Conservation (phyloP, 805 yeast genomes). For the Novakomyces olei region DNA sequence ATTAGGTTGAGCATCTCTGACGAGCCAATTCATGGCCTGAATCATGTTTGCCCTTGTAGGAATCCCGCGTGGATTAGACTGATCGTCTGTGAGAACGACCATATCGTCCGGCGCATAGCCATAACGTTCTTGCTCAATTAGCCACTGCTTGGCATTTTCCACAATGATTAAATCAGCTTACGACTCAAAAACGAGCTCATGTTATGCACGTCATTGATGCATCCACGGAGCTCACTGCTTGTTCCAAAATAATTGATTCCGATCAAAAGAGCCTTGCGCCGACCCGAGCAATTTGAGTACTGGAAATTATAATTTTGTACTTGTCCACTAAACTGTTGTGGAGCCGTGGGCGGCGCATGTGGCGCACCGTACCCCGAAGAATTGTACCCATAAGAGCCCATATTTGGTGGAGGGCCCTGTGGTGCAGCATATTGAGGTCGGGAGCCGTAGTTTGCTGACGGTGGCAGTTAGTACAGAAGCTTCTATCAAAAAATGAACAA, state of each 20-base stretch:
- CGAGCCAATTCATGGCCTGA: constrained; percentile 67
- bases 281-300: constrained; percentile 50
- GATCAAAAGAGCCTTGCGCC: constrained; percentile 48
- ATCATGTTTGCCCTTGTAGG: constrained; percentile 54
- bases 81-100: constrained; percentile 22
- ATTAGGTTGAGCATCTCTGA: constrained; percentile 46
- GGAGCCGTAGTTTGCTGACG: no score
- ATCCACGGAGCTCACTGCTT: constrained; percentile 41
- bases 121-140: constrained; percentile 16
- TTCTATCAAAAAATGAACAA: no score
- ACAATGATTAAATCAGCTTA: constrained; percentile 10
- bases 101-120: constrained; percentile 10
- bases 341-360: constrained; percentile 11
- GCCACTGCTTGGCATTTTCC: constrained; percentile 14
- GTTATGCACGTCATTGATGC: constrained; percentile 54
- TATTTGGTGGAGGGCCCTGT: constrained; percentile 4
- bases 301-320: constrained; percentile 22
- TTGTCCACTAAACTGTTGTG: constrained; percentile 15
- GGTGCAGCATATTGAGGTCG: constrained; percentile 5
- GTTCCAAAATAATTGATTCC: constrained; percentile 64
- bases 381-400: constrained; percentile 2
- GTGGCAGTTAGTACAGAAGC: no score
- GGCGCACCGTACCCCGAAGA: constrained; percentile 3
- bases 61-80: constrained; percentile 18
- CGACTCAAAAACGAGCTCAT: constrained; percentile 15